These are phyloP conservation scores for Sclerotinia trifoliorum DNA, from an alignment of 2,329 filamentous ascomycete genomes.

Conservation along the genomic window DNA sequence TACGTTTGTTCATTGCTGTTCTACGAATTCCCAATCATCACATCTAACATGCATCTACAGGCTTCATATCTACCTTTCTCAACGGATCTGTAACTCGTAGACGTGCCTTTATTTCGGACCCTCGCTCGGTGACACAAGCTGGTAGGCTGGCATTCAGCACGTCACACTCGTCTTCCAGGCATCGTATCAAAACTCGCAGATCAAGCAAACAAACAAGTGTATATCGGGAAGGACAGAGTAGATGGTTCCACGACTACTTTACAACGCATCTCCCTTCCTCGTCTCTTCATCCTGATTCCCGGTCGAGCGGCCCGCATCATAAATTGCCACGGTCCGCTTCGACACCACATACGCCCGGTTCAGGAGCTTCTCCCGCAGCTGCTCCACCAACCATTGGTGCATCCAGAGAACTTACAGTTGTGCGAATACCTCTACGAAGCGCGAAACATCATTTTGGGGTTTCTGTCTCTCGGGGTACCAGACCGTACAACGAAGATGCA, in stretches of 20 bases:
- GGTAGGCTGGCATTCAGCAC: conserved; percentile 22
- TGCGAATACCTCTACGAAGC: conserved; percentile 87
- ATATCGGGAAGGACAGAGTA: conserved; percentile 24
- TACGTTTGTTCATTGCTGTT: conserved; percentile 21
- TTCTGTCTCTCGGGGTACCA: conserved; percentile 72
- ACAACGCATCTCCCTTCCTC: conserved; percentile 93
- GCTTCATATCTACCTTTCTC: conserved; percentile 38
- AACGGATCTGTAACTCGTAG: conserved; percentile 23
- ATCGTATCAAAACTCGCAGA: conserved; percentile 15
- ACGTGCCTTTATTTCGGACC: conserved; percentile 1
- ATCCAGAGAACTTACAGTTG: conserved; percentile 80
- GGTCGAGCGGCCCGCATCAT: conserved; percentile 67
- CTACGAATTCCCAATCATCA: background rate
- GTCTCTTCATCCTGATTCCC: conserved; percentile 84
- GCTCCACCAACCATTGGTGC: conserved; percentile 59
- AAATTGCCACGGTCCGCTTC: conserved; percentile 85
- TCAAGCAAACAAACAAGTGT: conserved; percentile 19
- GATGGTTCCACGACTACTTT: conserved; percentile 88
- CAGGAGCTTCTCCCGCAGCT: conserved; percentile 55
- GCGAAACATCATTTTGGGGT: conserved; percentile 96
- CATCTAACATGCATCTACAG: conserved; percentile 26
- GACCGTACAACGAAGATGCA: conserved; percentile 89
- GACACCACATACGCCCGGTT: conserved; percentile 65
- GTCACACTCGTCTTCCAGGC: conserved; percentile 11
- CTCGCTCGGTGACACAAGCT: conserved; percentile 16